These are phyloP conservation scores for Porodaedalea pini DNA, from an alignment of 1,284 basidiomycete genomes.

Conservation along the genomic window DNA sequence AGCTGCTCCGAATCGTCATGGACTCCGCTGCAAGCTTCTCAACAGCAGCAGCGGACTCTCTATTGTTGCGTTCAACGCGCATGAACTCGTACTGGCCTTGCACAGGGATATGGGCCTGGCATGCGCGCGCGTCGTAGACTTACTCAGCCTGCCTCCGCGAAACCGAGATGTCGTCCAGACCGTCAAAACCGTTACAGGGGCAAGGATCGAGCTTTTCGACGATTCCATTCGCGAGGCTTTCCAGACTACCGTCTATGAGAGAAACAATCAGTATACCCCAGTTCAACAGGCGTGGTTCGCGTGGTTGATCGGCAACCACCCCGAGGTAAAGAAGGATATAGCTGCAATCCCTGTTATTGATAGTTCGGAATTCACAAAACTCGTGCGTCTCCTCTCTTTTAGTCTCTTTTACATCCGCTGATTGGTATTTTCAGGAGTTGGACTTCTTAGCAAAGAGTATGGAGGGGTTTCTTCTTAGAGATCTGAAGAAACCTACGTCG, in stretches of 20 bases:
- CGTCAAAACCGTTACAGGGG: not conserved
- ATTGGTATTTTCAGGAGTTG: constrained; percentile 1
- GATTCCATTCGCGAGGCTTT: not conserved
- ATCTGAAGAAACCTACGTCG: not conserved
- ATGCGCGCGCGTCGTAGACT: constrained; percentile 1
- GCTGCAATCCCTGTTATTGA: constrained; percentile 1
- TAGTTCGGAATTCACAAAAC: not conserved
- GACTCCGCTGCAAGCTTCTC: not conserved
- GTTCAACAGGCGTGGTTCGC: constrained; percentile 16
- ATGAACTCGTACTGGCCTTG: not conserved
- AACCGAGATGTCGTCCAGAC: constrained; percentile 5
- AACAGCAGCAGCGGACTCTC: not conserved
- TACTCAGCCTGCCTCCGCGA: constrained; percentile 3
- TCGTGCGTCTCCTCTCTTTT: not conserved
- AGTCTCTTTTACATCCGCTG: not conserved
- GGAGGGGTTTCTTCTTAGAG: not conserved
- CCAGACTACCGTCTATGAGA: not conserved
- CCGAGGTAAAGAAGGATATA: not conserved
- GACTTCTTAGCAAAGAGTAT: not conserved
- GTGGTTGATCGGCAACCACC: not conserved
- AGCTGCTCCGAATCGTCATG: not conserved
- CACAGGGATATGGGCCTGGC: constrained; percentile 3
- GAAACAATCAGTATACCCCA: not conserved
- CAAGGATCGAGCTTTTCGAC: not conserved
- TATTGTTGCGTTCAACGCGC: constrained; percentile 9